phyloP scores from a whole-genome alignment of 352 stramenopile genomes.

The Globisporangium rhizosaccharum region DNA sequence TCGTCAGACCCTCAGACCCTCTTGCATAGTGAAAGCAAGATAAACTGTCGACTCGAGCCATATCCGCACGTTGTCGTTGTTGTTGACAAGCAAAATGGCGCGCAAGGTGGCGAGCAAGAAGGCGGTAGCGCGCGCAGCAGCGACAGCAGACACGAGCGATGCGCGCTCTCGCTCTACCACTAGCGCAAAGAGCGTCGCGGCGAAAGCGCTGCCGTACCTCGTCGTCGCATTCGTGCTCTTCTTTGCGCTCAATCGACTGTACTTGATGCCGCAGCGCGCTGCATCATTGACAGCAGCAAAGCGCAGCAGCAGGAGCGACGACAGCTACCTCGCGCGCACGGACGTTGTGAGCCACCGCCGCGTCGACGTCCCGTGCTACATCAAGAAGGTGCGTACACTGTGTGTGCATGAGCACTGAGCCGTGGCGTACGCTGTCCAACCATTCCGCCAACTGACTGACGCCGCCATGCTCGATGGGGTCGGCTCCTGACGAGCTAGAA shows the following conservation, averaged over 20 bases:
- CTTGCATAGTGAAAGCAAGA: too few relatives aligned
- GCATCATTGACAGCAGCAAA: too few relatives aligned
- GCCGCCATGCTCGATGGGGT: too few relatives aligned
- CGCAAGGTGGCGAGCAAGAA: constrained; percentile 14
- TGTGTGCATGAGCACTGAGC: too few relatives aligned
- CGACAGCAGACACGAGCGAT: not conserved
- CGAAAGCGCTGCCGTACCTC: constrained; percentile 5
- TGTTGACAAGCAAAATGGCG: constrained; percentile 8
- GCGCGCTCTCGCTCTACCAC: not conserved
- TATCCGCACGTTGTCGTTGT: too few relatives aligned
- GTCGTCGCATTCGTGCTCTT: constrained; percentile 10
- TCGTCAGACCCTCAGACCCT: not conserved
- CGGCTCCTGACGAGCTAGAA: constrained; percentile 13
- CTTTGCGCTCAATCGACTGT: constrained; percentile 8
- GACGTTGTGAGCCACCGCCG: constrained; percentile 36
- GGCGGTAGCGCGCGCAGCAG: not conserved
- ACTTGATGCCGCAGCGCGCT: constrained; percentile 5
- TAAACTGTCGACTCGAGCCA: too few relatives aligned
- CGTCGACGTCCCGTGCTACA: constrained; percentile 47
- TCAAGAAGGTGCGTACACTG: constrained; percentile 28
- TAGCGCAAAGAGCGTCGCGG: not conserved
- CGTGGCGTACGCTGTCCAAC: too few relatives aligned
- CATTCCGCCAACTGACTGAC: too few relatives aligned
- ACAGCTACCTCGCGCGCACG: constrained; percentile 17
- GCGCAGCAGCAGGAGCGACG: not conserved